Percentiles rank a stretch among this genome's conserved stretches.
These are phyloP conservation scores for Boechera stricta DNA, from an alignment of 345 rosid genomes.

Conservation along the genomic window DNA sequence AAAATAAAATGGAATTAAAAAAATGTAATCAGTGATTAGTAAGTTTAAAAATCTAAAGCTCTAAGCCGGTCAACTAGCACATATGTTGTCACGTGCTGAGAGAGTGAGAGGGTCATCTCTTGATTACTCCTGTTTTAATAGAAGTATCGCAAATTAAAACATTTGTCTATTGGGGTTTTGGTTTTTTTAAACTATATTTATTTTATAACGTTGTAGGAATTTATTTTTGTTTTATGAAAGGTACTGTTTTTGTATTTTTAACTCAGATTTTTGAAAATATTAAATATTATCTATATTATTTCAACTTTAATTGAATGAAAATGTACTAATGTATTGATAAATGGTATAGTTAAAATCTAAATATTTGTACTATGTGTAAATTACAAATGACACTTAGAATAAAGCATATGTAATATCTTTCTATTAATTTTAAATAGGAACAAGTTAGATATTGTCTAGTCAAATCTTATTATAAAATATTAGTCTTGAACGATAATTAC, in stretches of 20 bases:
- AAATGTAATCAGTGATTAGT: not conserved
- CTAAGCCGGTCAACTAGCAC: constrained; percentile 1
- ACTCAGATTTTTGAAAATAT: too few relatives aligned
- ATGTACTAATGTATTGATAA: too few relatives aligned
- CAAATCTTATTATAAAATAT: too few relatives aligned
- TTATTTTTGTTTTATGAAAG: too few relatives aligned
- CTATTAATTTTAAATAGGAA: too few relatives aligned
- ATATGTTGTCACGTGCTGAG: constrained; percentile 52
- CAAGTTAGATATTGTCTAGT: too few relatives aligned
- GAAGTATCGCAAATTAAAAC: not conserved
- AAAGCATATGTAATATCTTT: not conserved
- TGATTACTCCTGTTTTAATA: not conserved
- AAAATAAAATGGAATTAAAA: not conserved
- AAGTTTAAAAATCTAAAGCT: not conserved
- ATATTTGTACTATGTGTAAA: too few relatives aligned
- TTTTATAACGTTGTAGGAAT: not conserved
- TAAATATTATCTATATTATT: too few relatives aligned
- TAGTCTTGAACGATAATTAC: too few relatives aligned
- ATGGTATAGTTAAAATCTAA: too few relatives aligned
- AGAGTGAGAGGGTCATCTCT: not conserved
- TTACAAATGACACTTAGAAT: not conserved
- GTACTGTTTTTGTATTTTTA: too few relatives aligned
- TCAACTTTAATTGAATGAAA: too few relatives aligned
- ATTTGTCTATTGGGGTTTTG: not conserved
- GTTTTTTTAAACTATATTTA: not conserved